phyloP scores from a whole-genome alignment of 148 eudicot genomes.

The Vaccinium corymbosum region DNA sequence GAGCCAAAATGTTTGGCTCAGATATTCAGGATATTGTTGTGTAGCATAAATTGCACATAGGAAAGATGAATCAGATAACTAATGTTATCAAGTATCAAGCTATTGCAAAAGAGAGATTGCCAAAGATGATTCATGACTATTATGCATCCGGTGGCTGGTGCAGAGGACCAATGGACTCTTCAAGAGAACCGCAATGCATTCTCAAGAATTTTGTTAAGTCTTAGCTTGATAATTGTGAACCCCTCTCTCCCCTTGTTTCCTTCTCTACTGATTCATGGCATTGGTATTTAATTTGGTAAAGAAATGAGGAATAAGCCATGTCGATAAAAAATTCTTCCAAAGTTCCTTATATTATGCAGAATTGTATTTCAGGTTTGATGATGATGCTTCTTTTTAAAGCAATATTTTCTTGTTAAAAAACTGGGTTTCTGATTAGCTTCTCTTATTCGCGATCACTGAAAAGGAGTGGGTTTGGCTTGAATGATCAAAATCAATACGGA shows the following conservation, averaged over 20 bases:
- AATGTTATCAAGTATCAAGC: slow-evolving; percentile 73
- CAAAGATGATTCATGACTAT: slow-evolving; percentile 84
- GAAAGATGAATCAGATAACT: slow-evolving; percentile 53
- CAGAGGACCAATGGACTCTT: slow-evolving; percentile 93
- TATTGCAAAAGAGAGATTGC: slow-evolving; percentile 77
- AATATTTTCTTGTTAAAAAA: background rate
- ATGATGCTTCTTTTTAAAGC: background rate
- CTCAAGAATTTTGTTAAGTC: slow-evolving; percentile 62
- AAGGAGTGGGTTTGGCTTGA: too few species aligned
- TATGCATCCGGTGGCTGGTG: slow-evolving; percentile 60
- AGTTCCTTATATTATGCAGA: background rate
- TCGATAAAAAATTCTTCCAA: background rate
- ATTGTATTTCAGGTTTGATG: background rate
- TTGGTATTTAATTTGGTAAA: background rate
- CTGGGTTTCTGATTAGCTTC: slow-evolving; percentile 41
- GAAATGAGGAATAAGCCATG: slow-evolving; percentile 6
- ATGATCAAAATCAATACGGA: too few species aligned
- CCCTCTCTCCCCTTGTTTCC: background rate
- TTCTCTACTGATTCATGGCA: background rate
- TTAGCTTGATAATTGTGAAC: background rate
- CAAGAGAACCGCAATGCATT: slow-evolving; percentile 74
- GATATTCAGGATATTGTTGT: slow-evolving; percentile 4
- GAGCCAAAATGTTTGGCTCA: background rate
- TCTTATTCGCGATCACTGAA: too few species aligned
- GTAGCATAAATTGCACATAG: background rate